Conservation (phyloP, 1,284 basidiomycete genomes). For the Cutaneotrichosporon cutaneum region DNA sequence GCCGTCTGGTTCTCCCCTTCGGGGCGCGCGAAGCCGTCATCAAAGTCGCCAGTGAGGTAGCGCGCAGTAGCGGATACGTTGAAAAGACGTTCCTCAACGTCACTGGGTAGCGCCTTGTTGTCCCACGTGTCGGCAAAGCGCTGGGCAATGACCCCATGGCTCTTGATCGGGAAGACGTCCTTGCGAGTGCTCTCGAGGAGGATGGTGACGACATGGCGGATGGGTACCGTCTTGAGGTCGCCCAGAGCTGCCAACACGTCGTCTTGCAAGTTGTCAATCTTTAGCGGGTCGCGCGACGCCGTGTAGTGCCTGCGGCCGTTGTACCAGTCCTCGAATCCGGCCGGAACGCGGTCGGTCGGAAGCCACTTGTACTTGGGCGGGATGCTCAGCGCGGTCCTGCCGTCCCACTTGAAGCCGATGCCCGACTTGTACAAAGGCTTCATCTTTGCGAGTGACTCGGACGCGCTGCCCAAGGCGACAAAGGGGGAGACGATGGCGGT, state of each 20-base stretch:
- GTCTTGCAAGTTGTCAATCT: slow-evolving; percentile 13
- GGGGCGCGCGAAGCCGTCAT: neutral
- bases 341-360: neutral
- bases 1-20: neutral
- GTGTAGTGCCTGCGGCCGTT: slow-evolving; percentile 2
- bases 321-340: slow-evolving; percentile 10
- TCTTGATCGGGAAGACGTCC: slow-evolving; percentile 14
- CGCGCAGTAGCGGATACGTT: neutral
- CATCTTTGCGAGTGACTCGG: neutral
- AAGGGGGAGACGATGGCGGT: slow-evolving; percentile 1
- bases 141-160: neutral
- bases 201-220: slow-evolving; percentile 15
- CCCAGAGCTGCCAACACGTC: slow-evolving; percentile 9
- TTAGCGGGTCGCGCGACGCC: slow-evolving; percentile 13
- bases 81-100: slow-evolving; percentile 1
- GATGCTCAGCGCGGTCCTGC: neutral
- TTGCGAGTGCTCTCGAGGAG: slow-evolving; percentile 14
- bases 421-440: slow-evolving; percentile 7
- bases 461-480: neutral
- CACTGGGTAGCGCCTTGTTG: neutral
- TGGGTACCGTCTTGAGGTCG: slow-evolving; percentile 6
- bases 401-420: slow-evolving; percentile 6
- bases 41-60: slow-evolving; percentile 8
- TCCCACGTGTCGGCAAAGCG: neutral
- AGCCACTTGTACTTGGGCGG: neutral